phyloP scores from a whole-genome alignment of 177 flowering plant species.

The Vitis hybrid region DNA sequence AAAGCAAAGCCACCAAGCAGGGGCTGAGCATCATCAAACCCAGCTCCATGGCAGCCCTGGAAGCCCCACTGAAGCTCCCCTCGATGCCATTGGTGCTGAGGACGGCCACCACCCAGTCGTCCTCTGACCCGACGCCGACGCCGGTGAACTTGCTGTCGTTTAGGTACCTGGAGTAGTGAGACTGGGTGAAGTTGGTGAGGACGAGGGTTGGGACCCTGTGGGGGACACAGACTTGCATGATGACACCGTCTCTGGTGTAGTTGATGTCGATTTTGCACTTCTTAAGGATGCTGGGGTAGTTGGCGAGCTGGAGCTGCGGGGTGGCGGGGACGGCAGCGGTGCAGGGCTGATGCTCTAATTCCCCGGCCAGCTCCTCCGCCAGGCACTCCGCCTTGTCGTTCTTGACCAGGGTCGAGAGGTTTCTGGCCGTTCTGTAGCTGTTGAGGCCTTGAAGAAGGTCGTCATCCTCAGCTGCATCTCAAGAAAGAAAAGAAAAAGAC shows the following conservation, averaged over 20 bases:
- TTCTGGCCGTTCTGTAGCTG: constrained; percentile 34
- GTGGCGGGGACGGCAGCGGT: constrained; percentile 10
- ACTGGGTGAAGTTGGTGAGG: constrained; percentile 44
- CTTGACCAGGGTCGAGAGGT: constrained; percentile 25
- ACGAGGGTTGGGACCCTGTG: constrained; percentile 32
- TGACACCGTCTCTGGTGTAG: constrained; percentile 34
- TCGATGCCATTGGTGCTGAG: constrained; percentile 31
- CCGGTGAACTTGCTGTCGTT: constrained; percentile 44
- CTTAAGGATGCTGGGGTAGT: constrained; percentile 23
- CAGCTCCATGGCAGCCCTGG: no score
- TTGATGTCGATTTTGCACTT: constrained; percentile 41
- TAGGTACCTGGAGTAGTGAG: constrained; percentile 24
- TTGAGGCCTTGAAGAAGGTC: constrained; percentile 50
- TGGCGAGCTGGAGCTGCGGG: constrained; percentile 6
- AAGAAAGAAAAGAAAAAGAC: no score
- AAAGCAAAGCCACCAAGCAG: no score
- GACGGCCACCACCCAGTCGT: constrained; percentile 58
- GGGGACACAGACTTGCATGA: constrained; percentile 46
- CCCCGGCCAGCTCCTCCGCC: constrained; percentile 47
- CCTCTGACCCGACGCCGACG: constrained; percentile 46
- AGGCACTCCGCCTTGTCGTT: constrained; percentile 45
- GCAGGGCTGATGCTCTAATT: constrained; percentile 39
- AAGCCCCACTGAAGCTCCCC: constrained; percentile 30
- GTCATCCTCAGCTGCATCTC: constrained; percentile 38
- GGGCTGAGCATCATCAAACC: no score